Evolutionary conservation across 441 rosid genomes (phyloP), one percentile per base, ranked within the genome.

Genomic region (Jatropha podagrica): DNA sequence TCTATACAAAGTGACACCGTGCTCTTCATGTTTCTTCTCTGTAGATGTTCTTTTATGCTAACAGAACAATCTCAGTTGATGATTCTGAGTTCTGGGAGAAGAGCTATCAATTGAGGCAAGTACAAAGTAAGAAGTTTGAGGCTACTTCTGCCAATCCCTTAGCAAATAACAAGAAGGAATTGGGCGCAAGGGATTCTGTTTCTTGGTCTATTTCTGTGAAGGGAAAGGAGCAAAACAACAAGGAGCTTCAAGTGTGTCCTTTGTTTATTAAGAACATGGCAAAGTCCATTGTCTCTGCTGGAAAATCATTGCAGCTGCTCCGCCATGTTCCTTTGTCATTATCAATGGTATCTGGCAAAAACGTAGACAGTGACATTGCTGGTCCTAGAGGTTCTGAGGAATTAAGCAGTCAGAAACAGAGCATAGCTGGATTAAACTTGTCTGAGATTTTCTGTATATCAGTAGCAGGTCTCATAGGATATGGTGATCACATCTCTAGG

Each of bases 71-170:
- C 80, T 84, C 96, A 37, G 86, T 90, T 79, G 90, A 87, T 46
- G 90, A 92, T 79, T 86, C 97, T n/a, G 98, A 89, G 62, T 92
- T 92, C 76, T 96, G 99, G 98, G 99, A 96, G 83, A 89, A 87
- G 85, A 90, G 97, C 78, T 92, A 94, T 85, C 78, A 89, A 64
- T 76, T 88, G 79, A 91, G 85, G 83, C 85, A 69, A 67, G 80
- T 74, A 66, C 85, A 80, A 52, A 48, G 69, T 76, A 54, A 40
- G 76, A 90, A 85, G 74, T 80, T 82, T 71, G 87, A 77, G 68
- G 65, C 74, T 75, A 56, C 74, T 75, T 69, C 80, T 63, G 76
- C 84, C 52, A 76, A 58, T 18, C 61, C 74, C 62, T 67, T 73
- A 60, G 69, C 69, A n/a, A 84, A 77, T 75, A 83, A 82, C 70